Percentiles rank a stretch among this genome's conserved stretches.
phyloP scores from a whole-genome alignment of 768 basidiomycete species.

The Tricholoma terreum region DNA sequence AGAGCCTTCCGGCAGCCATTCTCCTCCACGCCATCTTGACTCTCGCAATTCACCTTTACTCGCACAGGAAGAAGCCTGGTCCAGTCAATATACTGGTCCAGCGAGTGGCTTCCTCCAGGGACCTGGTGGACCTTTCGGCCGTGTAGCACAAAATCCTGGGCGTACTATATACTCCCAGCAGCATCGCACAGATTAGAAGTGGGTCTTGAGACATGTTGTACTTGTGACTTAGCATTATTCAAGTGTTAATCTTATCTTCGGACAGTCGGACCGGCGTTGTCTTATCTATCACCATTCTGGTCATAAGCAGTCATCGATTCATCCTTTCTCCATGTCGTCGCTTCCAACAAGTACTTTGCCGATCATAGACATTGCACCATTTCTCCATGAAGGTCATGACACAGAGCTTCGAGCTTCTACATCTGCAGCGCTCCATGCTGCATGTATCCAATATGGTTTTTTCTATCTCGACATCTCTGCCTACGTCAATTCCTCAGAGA shows the following conservation, averaged over 20 bases:
- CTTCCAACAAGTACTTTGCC: constrained; percentile 43
- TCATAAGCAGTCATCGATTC: no score
- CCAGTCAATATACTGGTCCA: constrained; percentile 45
- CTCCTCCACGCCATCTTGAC: constrained; percentile 15
- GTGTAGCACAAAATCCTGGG: constrained; percentile 46
- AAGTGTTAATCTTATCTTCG: constrained; percentile 18
- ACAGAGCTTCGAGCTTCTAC: constrained; percentile 40
- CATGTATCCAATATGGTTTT: constrained; percentile 81
- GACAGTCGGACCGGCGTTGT: neutral
- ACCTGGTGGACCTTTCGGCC: constrained; percentile 38
- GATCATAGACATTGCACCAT: constrained; percentile 71
- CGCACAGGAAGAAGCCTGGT: constrained; percentile 22
- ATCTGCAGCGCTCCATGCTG: constrained; percentile 61
- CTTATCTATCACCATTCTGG: constrained; percentile 13
- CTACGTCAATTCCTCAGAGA: constrained; percentile 54
- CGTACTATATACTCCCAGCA: constrained; percentile 62
- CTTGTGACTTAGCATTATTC: constrained; percentile 6
- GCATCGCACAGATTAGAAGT: constrained; percentile 13
- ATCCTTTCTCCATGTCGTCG: constrained; percentile 12
- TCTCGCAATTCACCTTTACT: constrained; percentile 16
- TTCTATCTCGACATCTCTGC: constrained; percentile 79
- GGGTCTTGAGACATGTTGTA: neutral
- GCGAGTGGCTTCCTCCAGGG: constrained; percentile 50
- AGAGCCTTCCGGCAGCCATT: constrained; percentile 7
- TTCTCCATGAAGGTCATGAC: constrained; percentile 39